Evolutionary conservation across 106 monocot genomes (phyloP), one percentile per base, ranked within the genome.

Genomic region (Acanthochlamys bracteata): DNA sequence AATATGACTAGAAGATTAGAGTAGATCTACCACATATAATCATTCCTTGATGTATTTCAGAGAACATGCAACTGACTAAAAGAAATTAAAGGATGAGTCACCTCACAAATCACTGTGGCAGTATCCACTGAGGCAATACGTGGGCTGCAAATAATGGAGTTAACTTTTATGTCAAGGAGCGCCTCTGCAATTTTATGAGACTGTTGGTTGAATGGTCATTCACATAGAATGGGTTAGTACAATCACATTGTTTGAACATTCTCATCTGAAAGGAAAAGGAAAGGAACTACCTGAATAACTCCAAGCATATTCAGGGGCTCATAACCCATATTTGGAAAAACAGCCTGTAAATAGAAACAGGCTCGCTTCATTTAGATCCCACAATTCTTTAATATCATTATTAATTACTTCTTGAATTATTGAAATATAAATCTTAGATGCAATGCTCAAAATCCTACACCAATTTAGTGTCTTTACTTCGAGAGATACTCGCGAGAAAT

Each of bases 251-350:
- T 9, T 49, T 49, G 10, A 43, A 43, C 10, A 43, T 43, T 8
- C 13, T 43, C 7, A 43, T 13, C 7, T 43, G 10, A 8, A 13
- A 43, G 43, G 7, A 7, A 7, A 52, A 59, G 13, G n/a, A 40
- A 53, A 26, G 1, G 16, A 66, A 19, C 17, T 80, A 93, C 93
- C 89, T 93, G 93, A 68, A 98, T 88, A 64, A 85, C 66, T 25
- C 96, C 96, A 69, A 98, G 88, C 96, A 98, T 98, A 69, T 85
- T 98, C 80, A 98, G 76, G 45, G 96, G 74, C 63, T 88, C 85
- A 73, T 79, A 80, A 16, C 78, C 91, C 69, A 83, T 71, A 55
- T 72, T 76, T 33, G 77, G 43, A 61, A 85, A 82, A 52, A 56
- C 54, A 60, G 57, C 78, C 94, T 94, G 81, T n/a, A 81, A 73